These are phyloP conservation scores for Keithomyces neogunnii DNA, from an alignment of 2,329 filamentous ascomycete species.

Conservation along the genomic window DNA sequence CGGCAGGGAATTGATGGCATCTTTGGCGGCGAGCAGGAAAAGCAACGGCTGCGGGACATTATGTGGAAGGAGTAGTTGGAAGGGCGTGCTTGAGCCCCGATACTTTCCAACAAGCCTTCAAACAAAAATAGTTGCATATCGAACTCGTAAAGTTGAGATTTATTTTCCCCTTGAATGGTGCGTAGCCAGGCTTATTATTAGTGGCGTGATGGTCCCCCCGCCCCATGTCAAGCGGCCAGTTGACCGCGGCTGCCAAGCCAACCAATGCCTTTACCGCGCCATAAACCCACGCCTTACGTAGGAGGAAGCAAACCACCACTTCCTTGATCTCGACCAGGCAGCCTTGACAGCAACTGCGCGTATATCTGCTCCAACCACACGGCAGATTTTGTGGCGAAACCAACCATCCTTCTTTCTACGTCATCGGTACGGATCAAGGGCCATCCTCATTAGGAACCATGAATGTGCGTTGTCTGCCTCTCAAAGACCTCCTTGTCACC, in stretches of 20 bases:
- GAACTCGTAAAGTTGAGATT: no score
- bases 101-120: neutral
- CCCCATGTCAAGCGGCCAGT: no score
- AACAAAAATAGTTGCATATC: neutral
- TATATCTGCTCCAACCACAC: neutral
- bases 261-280: constrained; percentile 1
- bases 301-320: neutral
- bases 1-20: constrained; percentile 54
- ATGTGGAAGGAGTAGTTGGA: constrained; percentile 32
- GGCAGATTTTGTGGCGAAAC: neutral
- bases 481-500: neutral
- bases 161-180: no score
- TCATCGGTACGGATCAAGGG: neutral
- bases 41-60: constrained; percentile 40
- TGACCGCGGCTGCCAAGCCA: constrained; percentile 8
- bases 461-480: constrained; percentile 40
- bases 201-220: no score
- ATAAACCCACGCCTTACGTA: constrained; percentile 1
- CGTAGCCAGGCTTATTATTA: no score
- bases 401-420: neutral
- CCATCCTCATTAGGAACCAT: constrained; percentile 28
- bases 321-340: constrained; percentile 3
- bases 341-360: neutral
- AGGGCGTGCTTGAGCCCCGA: neutral
- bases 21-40: constrained; percentile 57